Conservation (phyloP, 176 grass and related monocot genomes). For the Oryza officinalis region DNA sequence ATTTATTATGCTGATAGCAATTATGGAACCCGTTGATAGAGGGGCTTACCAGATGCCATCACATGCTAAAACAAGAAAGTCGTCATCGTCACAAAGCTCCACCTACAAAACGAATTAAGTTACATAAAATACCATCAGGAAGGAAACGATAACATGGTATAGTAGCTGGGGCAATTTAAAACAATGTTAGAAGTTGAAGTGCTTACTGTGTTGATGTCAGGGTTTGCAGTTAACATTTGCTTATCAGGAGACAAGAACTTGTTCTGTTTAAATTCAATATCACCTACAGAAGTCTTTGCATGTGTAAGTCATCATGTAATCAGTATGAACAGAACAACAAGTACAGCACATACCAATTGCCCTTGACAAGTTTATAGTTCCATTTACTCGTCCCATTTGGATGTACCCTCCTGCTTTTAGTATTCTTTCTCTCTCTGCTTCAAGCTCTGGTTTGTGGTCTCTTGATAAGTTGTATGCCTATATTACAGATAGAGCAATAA, state of each 20-base stretch:
- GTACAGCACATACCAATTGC: slow-evolving; percentile 64
- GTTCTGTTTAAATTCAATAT: slow-evolving; percentile 94
- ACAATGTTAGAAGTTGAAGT: slow-evolving; percentile 7
- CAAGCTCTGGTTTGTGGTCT: slow-evolving; percentile 93
- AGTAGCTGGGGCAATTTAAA: not conserved
- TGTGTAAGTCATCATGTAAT: slow-evolving; percentile 31
- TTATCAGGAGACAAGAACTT: slow-evolving; percentile 87
- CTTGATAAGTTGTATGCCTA: slow-evolving; percentile 94
- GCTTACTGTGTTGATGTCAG: slow-evolving; percentile 81
- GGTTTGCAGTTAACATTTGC: slow-evolving; percentile 86
- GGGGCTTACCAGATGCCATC: slow-evolving; percentile 91
- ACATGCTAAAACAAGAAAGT: slow-evolving; percentile 90
- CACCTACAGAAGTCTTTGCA: slow-evolving; percentile 50
- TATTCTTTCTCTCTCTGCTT: slow-evolving; percentile 90
- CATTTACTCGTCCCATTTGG: slow-evolving; percentile 86
- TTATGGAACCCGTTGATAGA: not conserved
- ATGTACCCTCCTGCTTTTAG: slow-evolving; percentile 92
- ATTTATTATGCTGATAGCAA: not conserved
- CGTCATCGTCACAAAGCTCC: slow-evolving; percentile 89
- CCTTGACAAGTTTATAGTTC: slow-evolving; percentile 91
- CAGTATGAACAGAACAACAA: slow-evolving; percentile 12
- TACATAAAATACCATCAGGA: not conserved
- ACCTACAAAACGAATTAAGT: slow-evolving; percentile 54
- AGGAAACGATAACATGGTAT: slow-evolving; percentile 22
- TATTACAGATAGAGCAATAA: slow-evolving; percentile 25